Evolutionary conservation across 176 grass and related monocot genomes (phyloP).

Genomic region (Cymbopogon citratus): DNA sequence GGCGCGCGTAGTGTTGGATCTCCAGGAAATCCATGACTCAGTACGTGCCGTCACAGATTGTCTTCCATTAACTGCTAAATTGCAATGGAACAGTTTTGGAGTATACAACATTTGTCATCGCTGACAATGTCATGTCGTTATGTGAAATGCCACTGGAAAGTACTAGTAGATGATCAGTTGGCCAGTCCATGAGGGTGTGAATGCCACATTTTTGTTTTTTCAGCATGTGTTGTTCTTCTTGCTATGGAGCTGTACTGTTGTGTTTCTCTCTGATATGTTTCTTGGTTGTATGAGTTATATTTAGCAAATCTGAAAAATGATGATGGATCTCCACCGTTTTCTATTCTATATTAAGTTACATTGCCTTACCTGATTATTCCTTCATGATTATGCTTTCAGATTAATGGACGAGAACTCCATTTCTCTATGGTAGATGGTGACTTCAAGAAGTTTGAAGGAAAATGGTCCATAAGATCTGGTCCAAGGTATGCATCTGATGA

Average conservation of each 20-base stretch:
- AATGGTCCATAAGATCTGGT: conserved; percentile 79
- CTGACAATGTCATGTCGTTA: background rate
- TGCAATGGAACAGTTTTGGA: background rate
- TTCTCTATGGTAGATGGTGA: conserved; percentile 95
- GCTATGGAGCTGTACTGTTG: background rate
- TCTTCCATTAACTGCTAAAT: background rate
- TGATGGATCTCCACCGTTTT: no score
- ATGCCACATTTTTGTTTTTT: background rate
- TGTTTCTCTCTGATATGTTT: background rate
- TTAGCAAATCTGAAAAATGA: background rate
- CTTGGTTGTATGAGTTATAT: background rate
- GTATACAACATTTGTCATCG: background rate
- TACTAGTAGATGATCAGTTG: background rate
- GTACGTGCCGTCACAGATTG: conserved; percentile 31
- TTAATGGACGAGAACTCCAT: conserved; percentile 74
- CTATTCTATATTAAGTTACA: background rate
- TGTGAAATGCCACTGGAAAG: background rate
- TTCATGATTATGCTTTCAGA: conserved; percentile 26
- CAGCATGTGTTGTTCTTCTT: background rate
- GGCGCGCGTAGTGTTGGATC: conserved; percentile 86
- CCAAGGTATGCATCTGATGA: conserved; percentile 36
- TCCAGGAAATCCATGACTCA: conserved; percentile 60
- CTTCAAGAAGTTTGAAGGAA: conserved; percentile 95
- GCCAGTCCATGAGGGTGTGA: background rate
- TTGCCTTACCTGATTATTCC: background rate